Percentiles rank a stretch among this genome's conserved stretches.
These are phyloP conservation scores for Suillus plorans DNA, from an alignment of 768 basidiomycete species.

Conservation along the genomic window DNA sequence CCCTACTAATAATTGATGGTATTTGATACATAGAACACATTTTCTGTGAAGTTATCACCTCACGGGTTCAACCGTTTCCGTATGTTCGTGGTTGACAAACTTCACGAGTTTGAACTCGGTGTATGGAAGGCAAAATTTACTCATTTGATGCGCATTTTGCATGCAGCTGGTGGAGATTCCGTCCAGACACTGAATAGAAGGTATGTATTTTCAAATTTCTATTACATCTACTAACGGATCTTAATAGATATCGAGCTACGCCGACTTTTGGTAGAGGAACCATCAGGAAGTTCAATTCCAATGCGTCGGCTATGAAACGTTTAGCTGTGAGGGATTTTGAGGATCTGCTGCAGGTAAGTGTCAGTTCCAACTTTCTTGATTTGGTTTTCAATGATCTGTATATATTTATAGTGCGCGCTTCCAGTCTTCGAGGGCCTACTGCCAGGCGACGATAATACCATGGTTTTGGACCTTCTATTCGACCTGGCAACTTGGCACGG, in stretches of 20 bases:
- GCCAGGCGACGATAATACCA: too few species aligned
- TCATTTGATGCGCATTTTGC: too few species aligned
- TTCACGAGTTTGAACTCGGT: constrained; percentile 40
- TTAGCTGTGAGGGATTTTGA: not conserved
- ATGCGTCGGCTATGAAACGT: too few species aligned
- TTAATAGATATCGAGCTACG: too few species aligned
- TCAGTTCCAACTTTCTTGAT: not conserved
- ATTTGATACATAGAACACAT: not conserved
- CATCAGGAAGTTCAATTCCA: not conserved
- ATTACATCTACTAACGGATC: not conserved
- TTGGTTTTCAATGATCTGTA: not conserved
- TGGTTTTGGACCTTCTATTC: not conserved
- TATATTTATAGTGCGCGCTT: not conserved
- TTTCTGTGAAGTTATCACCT: not conserved
- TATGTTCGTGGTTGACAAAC: constrained; percentile 32
- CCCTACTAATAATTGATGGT: too few species aligned
- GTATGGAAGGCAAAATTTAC: too few species aligned
- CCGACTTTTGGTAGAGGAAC: not conserved
- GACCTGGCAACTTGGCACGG: not conserved
- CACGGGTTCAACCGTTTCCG: constrained; percentile 24
- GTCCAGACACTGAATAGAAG: too few species aligned
- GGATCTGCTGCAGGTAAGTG: not conserved
- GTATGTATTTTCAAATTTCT: too few species aligned
- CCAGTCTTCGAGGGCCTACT: not conserved
- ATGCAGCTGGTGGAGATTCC: too few species aligned